Conservation (phyloP, 805 yeast species). For the Wickerhamiella hasegawae region DNA sequence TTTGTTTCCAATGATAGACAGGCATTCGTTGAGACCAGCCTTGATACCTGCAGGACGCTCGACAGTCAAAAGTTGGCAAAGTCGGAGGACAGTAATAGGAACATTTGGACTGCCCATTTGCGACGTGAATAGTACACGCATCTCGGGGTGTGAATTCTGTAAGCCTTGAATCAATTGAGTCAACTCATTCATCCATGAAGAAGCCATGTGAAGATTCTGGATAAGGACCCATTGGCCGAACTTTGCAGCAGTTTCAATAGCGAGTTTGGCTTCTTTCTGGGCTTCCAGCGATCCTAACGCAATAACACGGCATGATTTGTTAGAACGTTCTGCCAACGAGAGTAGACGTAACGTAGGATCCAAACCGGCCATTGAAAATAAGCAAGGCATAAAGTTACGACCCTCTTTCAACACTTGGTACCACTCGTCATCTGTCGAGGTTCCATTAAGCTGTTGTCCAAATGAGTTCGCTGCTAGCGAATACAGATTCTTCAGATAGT, state of each 20-base stretch:
- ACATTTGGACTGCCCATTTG: slow-evolving; percentile 28
- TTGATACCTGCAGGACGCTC: slow-evolving; percentile 52
- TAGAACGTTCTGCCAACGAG: slow-evolving; percentile 24
- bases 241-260: slow-evolving; percentile 31
- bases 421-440: no score
- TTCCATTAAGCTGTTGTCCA: no score
- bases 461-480: slow-evolving; percentile 1
- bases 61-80: slow-evolving; percentile 38
- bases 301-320: slow-evolving; percentile 25
- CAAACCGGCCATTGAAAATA: slow-evolving; percentile 43
- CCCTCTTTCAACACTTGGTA: not conserved
- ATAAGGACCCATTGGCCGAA: slow-evolving; percentile 55
- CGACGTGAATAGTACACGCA: slow-evolving; percentile 54
- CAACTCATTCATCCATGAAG: slow-evolving; percentile 41
- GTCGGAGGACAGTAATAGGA: slow-evolving; percentile 40
- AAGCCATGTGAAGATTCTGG: slow-evolving; percentile 68
- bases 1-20: slow-evolving; percentile 14
- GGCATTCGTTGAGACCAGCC: slow-evolving; percentile 28
- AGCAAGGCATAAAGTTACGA: slow-evolving; percentile 25
- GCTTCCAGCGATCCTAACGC: slow-evolving; percentile 71
- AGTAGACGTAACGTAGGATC: slow-evolving; percentile 50
- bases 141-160: slow-evolving; percentile 20
- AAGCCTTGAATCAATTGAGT: slow-evolving; percentile 24
- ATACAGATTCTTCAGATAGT: slow-evolving; percentile 6
- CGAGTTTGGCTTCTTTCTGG: slow-evolving; percentile 35